Base-by-base conservation (phyloP, 164 flowering plant species). In the Magnolia kwangsiensis region DNA sequence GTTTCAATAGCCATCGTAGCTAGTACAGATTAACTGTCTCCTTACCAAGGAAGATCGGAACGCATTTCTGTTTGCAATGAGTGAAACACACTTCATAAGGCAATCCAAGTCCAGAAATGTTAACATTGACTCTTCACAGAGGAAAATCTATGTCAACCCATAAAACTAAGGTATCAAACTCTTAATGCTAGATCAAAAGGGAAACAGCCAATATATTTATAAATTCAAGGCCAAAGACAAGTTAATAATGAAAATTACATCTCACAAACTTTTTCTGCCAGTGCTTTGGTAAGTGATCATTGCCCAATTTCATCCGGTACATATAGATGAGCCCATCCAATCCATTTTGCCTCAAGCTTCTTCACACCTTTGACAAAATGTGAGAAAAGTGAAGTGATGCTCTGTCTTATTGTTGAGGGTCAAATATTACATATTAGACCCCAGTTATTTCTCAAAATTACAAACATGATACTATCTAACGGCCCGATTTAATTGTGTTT, bases 1-100 rank as follows among this genome's bases (percentile, higher is more conserved):
- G 87, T 95, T 95, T 81, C 98, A 95, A 78, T 92, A 95, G 61
- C 99, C 99, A 83, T 95, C 93, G 66, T 95, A 95, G n/a, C n/a
- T n/a, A n/a, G 72, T 95, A 95, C 70, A 91, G 93, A 86, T 95
- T 93, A 59, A 92, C 93, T 72, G 84, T 89, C 76, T 95, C 96
- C 81, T 95, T 96, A 76, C 93, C 97, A 72, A 95, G 94, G 76
- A 93, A 95, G 24, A 95, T 96, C 0, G 99, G 99, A 20, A 95
- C 89, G 82, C 98, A 93, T 84, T 89, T 89, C 97, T 95, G 87
- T 51, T 21, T 23, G 24, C 24, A 23, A 23, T 64, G n/a, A 81
- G 84, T 59, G 31, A 67, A 55, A 78, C 74, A 23, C 11, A 67
- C 13, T 61, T 63, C 27, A 71, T 58, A 49, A 75, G 65, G 63